Base-by-base conservation (phyloP, 2,329 filamentous ascomycete genomes). In the Colletotrichum sp. region DNA sequence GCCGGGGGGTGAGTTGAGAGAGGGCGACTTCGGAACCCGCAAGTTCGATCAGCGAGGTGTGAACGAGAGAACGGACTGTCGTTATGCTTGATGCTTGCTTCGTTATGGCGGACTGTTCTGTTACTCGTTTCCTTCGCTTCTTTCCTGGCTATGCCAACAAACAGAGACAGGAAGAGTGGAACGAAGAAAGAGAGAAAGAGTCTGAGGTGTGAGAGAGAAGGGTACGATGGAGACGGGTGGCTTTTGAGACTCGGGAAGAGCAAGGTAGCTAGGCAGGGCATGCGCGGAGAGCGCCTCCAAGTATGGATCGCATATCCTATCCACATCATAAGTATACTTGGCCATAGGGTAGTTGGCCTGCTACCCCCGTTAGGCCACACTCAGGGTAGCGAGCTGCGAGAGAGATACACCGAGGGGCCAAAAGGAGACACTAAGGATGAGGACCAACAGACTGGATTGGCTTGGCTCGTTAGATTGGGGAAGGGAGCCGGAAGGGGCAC, bases 401-500 rank as follows among this genome's bases (percentile, higher is more conserved):
- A 69, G 76, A 78, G 75, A 78, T 78, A 75, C 64, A 70, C 75
- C 75, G 77, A 78, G 71, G 71, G 71, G 74, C 75, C 71, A 75
- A 68, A 75, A 75, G 67, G 65, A 77, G 71, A 76, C 75, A 72
- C 73, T 68, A 72, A 76, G 69, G 66, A 78, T 68, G 30, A 71
- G 72, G 72, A 78, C 77, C 77, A 78, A 78, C 77, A 73, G 69
- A 26, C 72, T 76, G 77, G 77, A 76, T 77, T 75, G 71, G 76
- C 77, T 78, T 78, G 77, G 75, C 77, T 77, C 64, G 67, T 77
- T 72, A 76, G 77, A 78, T 74, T 75, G 62, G 77, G 71, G 70
- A 77, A 74, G 76, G 73, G 63, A 77, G 64, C 71, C 75, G 77
- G 77, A 78, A 78, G 77, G 75, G 72, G 77, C 75, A 78, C 77